Percentiles rank a stretch among this genome's conserved stretches.
Conservation (phyloP, 2,329 filamentous ascomycete genomes). For the Xylaria sp. region DNA sequence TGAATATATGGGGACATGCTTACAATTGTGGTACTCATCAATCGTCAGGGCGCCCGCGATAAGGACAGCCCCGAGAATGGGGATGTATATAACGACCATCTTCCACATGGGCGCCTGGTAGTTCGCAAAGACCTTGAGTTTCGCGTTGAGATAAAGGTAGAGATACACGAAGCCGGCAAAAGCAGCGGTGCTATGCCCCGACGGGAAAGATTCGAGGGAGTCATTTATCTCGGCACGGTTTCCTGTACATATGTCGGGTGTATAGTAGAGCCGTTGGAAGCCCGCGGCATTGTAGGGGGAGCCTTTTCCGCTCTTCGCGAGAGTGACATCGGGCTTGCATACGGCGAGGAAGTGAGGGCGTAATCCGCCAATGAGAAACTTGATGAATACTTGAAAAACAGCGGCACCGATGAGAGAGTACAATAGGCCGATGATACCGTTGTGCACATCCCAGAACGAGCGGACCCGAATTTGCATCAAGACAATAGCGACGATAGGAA, state of each 20-base stretch:
- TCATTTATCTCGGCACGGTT: slow-evolving; percentile 61
- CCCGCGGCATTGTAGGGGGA: slow-evolving; percentile 46
- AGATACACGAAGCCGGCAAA: slow-evolving; percentile 68
- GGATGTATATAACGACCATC: slow-evolving; percentile 57
- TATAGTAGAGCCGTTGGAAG: slow-evolving; percentile 59
- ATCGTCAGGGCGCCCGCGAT: slow-evolving; percentile 67
- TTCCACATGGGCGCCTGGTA: slow-evolving; percentile 73
- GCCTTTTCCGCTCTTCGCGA: slow-evolving; percentile 34
- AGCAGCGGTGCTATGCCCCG: slow-evolving; percentile 67
- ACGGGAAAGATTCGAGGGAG: slow-evolving; percentile 64
- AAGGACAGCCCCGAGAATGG: slow-evolving; percentile 60
- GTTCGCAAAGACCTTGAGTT: slow-evolving; percentile 69
- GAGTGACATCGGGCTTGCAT: slow-evolving; percentile 57
- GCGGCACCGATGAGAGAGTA: slow-evolving; percentile 65
- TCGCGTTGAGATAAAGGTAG: slow-evolving; percentile 70
- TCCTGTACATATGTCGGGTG: slow-evolving; percentile 64
- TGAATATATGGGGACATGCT: not conserved
- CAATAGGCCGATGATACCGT: slow-evolving; percentile 62
- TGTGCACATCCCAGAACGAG: slow-evolving; percentile 67
- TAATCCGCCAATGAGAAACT: slow-evolving; percentile 68
- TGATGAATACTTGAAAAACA: slow-evolving; percentile 73
- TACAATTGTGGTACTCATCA: slow-evolving; percentile 66
- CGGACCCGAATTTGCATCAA: slow-evolving; percentile 62
- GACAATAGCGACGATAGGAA: slow-evolving; percentile 62
- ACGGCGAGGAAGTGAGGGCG: slow-evolving; percentile 68